These are phyloP conservation scores for Hygrophorus russula DNA, from an alignment of 768 basidiomycete genomes.

Conservation along the genomic window DNA sequence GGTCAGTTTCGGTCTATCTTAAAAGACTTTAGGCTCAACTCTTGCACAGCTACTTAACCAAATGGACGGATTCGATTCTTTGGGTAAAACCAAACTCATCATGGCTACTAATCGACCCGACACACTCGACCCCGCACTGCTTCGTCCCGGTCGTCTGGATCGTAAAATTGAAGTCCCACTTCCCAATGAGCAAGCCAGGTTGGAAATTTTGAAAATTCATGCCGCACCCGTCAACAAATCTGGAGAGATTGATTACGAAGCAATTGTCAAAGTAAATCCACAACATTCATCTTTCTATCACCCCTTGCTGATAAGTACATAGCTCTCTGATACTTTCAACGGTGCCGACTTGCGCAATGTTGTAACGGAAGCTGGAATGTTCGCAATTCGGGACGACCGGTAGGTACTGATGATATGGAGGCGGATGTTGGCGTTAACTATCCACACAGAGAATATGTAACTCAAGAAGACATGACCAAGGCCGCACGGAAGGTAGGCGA, in stretches of 20 bases:
- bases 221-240: slow-evolving; percentile 88
- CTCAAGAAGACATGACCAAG: slow-evolving; percentile 93
- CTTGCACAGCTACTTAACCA: slow-evolving; percentile 77
- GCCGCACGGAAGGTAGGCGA: slow-evolving; percentile 92
- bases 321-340: slow-evolving; percentile 89
- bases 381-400: slow-evolving; percentile 95
- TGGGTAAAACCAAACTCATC: slow-evolving; percentile 92
- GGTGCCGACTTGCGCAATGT: slow-evolving; percentile 96
- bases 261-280: slow-evolving; percentile 76
- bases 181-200: slow-evolving; percentile 91
- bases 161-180: slow-evolving; percentile 96
- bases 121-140: slow-evolving; percentile 91
- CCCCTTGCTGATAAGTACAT: slow-evolving; percentile 1
- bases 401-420: slow-evolving; percentile 18
- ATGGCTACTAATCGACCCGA: slow-evolving; percentile 99
- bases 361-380: slow-evolving; percentile 95
- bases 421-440: slow-evolving; percentile 2
- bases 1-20: slow-evolving; percentile 15
- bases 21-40: not conserved
- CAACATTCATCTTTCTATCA: not conserved
- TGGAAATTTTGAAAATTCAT: slow-evolving; percentile 98
- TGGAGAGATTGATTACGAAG: slow-evolving; percentile 95
- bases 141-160: slow-evolving; percentile 93
- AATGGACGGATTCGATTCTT: slow-evolving; percentile 98
- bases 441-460: slow-evolving; percentile 63